Percentiles rank a stretch among this genome's conserved stretches.
These are phyloP conservation scores for Solanum aculeatissimum DNA, from an alignment of 305 asterid species.

Conservation along the genomic window DNA sequence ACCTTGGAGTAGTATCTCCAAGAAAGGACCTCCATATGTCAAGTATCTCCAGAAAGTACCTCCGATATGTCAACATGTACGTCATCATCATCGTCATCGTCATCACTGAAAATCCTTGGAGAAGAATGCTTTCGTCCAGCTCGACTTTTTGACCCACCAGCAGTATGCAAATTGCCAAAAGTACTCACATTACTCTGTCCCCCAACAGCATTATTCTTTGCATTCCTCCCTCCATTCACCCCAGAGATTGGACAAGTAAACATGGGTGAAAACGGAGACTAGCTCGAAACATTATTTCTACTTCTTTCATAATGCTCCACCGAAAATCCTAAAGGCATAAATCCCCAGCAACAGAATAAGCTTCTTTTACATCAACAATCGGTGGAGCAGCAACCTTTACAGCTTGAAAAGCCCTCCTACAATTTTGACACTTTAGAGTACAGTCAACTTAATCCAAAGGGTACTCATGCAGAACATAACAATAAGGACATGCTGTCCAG, in stretches of 20 bases:
- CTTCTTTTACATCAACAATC: constrained; percentile 46
- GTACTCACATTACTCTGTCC: constrained; percentile 1
- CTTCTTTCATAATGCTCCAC: constrained; percentile 35
- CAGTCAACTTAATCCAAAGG: constrained; percentile 55
- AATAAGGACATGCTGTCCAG: constrained; percentile 94
- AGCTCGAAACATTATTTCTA: constrained; percentile 20
- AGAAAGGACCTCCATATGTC: constrained; percentile 24
- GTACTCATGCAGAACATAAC: constrained; percentile 79
- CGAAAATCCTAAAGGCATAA: constrained; percentile 55
- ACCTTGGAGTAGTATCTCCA: not conserved
- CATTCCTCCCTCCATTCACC: constrained; percentile 16
- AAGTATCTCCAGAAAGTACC: constrained; percentile 2
- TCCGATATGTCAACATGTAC: constrained; percentile 52
- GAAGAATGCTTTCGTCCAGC: constrained; percentile 21
- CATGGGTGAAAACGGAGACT: constrained; percentile 91
- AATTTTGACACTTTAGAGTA: constrained; percentile 56
- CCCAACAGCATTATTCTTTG: not conserved
- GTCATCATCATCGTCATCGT: constrained; percentile 20
- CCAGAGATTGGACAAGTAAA: constrained; percentile 33
- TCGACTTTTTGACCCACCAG: not conserved
- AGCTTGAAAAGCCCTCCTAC: constrained; percentile 74
- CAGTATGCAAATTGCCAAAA: not conserved
- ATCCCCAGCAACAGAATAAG: constrained; percentile 70
- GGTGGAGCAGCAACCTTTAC: constrained; percentile 63
- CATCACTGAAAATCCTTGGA: constrained; percentile 61